Percentiles rank a stretch among this genome's conserved stretches.
Evolutionary conservation across 192 early-diverging fungal species (phyloP).

Genomic region (Linnemannia elongata): DNA sequence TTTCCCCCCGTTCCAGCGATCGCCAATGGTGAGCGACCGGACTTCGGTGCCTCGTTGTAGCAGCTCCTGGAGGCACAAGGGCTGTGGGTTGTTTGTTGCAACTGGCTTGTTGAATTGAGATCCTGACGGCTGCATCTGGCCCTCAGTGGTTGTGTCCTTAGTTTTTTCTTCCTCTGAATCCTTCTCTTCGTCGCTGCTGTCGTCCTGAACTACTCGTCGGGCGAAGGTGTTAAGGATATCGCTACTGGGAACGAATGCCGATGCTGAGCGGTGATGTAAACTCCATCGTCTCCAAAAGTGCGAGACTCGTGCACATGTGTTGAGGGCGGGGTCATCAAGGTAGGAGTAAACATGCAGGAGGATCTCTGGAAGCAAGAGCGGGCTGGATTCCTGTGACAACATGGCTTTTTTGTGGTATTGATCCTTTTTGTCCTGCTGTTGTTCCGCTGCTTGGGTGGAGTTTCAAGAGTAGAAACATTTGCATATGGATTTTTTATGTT

Average conservation of each 20-base stretch:
- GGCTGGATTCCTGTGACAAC: background rate
- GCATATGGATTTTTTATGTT: too few species aligned
- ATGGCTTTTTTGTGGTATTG: background rate
- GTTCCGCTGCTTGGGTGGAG: background rate
- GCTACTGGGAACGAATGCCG: background rate
- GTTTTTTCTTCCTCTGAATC: background rate
- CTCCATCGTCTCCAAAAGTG: slow-evolving; percentile 4
- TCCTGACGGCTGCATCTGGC: background rate
- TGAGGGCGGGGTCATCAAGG: background rate
- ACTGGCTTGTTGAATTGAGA: background rate
- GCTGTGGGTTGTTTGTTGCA: background rate
- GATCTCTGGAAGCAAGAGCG: background rate
- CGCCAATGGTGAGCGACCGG: background rate
- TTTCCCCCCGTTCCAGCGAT: background rate
- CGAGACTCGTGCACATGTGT: background rate
- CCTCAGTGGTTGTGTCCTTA: background rate
- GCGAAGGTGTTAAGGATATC: background rate
- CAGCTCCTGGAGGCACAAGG: background rate
- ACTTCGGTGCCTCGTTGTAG: background rate
- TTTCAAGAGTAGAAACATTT: too few species aligned
- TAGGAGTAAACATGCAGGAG: background rate
- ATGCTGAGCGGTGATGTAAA: background rate
- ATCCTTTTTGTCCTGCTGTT: background rate
- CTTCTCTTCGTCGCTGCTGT: background rate
- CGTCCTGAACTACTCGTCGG: background rate